Conservation (phyloP, 257 asterid genomes). For the Ligustrum vulgare region DNA sequence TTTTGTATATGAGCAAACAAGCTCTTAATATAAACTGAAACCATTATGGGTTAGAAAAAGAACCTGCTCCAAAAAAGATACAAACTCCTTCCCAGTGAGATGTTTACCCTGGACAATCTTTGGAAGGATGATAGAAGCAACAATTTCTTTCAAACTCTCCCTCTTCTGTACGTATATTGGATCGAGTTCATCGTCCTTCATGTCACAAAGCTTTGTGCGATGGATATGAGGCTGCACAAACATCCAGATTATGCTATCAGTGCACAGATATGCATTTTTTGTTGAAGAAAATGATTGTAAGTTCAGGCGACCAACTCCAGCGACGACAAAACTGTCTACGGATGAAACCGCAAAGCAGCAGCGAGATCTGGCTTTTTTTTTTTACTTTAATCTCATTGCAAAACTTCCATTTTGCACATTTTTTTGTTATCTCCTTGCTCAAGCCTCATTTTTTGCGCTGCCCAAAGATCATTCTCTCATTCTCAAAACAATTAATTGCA, state of each 20-base stretch:
- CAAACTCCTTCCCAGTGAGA: constrained; percentile 88
- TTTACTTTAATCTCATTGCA: too few species aligned
- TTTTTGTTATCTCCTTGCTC: too few species aligned
- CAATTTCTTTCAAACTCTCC: constrained; percentile 72
- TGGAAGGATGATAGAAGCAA: constrained; percentile 79
- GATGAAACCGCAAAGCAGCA: too few species aligned
- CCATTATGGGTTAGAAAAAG: constrained; percentile 25
- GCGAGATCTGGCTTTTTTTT: too few species aligned
- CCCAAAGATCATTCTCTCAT: too few species aligned
- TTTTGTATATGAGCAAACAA: too few species aligned
- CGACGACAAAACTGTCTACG: too few species aligned
- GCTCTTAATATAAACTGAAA: constrained; percentile 2
- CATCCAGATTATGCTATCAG: constrained; percentile 24
- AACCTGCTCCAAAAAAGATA: constrained; percentile 88
- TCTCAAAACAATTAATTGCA: background rate
- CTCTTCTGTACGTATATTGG: constrained; percentile 71
- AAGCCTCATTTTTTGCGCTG: too few species aligned
- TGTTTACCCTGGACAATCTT: constrained; percentile 98
- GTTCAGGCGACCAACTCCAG: too few species aligned
- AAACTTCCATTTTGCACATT: too few species aligned
- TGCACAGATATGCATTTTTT: constrained; percentile 1
- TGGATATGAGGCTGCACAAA: constrained; percentile 88
- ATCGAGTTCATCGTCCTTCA: constrained; percentile 87
- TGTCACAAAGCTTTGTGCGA: constrained; percentile 91
- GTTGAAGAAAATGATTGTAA: too few species aligned